Base-by-base conservation (phyloP, 2,329 filamentous ascomycete genomes). In the Chrysosporium queenslandicum region DNA sequence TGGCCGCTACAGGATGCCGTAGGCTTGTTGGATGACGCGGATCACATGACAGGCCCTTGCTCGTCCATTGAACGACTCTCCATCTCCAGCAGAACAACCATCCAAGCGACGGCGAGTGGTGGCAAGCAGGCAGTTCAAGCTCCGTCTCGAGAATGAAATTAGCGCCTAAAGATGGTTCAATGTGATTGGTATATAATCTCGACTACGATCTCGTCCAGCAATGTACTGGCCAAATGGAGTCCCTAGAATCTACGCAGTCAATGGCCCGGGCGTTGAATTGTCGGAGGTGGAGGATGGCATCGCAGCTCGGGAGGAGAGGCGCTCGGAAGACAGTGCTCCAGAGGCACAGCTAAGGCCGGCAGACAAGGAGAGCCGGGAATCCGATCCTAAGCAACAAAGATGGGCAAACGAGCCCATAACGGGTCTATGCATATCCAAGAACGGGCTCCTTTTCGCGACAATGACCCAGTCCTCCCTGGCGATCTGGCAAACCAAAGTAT, bases 401-500 rank as follows among this genome's bases (percentile, higher is more conserved):
- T 71, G 77, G 58, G 76, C 74, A 42, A 79, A 74, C 63, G 85
- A 85, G 64, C 79, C 77, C 20, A 81, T 96, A 51, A 72, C 87
- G 56, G 86, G 86, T 5, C 74, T 95, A 50, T 81, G 82, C 58
- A 79, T 89, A 37, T 86, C 90, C 1, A 81, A 90, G 41, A 83
- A 79, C 52, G 90, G 90, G 37, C 85, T 90, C 62, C 72, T 86
- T 56, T 96, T 98, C 70, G 87, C 87, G 48, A 88, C 88, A 43
- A 87, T 96, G 64, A 96, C 91, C 0, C 74, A 79, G 4, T 86
- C 86, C 1, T 86, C 86, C 11, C 81, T 98, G 67, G 88, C 86
- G n/a, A 78, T 98, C 59, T 98, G 92, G 92, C 92, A 98, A 72
- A 91, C 87, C 52, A 91, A 91, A 78, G 88, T 89, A 76, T 55